Base-by-base conservation (phyloP, 1,284 basidiomycete species). In the Leccinum cinnamomeum region DNA sequence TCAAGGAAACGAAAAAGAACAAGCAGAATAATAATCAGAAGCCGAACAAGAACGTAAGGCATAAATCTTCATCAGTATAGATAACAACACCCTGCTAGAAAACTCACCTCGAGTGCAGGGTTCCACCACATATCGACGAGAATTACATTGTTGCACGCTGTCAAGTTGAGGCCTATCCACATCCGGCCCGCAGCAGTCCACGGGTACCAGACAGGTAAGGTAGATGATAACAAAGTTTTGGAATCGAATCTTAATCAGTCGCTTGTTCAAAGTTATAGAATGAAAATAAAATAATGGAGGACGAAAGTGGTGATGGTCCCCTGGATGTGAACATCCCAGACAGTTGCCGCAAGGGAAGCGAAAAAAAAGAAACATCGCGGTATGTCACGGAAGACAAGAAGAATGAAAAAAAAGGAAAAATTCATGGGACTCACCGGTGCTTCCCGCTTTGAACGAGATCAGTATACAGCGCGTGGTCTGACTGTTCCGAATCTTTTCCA, bases 71-170 rank as follows among this genome's bases (percentile, higher is more conserved):
- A 55, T 72, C 56, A 74, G 48, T 16, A 61, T 50, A 23, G 30
- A 56, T 50, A 51, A 50, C 41, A 30, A 37, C 30, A 37, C 14
- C 46, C n/a, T 41, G 53, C 18, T 35, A 2, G 18, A 53, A 35
- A 53, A 68, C 76, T 53, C 63, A 85, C 89, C 79, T 94, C 92
- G 3, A 94, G 81, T 0, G 92, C 92, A 12, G 92, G 92, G 75
- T 95, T 96, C 93, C 95, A 98, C 97, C 97, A 98, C 58, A 97
- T 77, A 73, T 98, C 96, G 64, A 93, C 86, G 5, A 98, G 82
- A 67, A 97, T 91, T 56, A 97, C 95, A 66, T 95, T 93, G 76
- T 95, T 97, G 78, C 97, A 98, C 58, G 88, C 90, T 0, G 95
- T 98, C 69, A 99, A 74, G 74, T 99, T 99, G 48, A 99, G 82